phyloP scores from a whole-genome alignment of 768 basidiomycete species.

The Leccinum ochraceum region DNA sequence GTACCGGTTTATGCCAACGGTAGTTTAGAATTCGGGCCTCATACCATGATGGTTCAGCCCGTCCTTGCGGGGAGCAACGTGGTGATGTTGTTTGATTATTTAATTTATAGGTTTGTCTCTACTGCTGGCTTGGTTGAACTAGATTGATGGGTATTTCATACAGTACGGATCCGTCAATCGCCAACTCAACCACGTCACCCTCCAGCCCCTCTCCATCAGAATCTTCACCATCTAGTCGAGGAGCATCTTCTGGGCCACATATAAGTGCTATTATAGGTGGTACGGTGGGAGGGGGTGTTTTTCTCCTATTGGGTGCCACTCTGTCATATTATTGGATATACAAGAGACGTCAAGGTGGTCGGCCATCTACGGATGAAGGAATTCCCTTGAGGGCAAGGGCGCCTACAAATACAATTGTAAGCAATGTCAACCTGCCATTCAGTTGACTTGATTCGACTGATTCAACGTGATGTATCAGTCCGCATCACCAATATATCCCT shows the following conservation, averaged over 20 bases:
- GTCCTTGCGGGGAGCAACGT: background rate
- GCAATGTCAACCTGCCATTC: background rate
- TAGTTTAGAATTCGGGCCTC: conserved; percentile 1
- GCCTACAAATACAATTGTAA: background rate
- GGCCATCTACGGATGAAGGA: background rate
- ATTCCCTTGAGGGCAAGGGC: background rate
- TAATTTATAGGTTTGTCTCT: conserved; percentile 18
- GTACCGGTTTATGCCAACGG: conserved; percentile 16
- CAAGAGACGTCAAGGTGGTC: background rate
- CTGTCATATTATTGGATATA: background rate
- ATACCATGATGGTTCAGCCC: conserved; percentile 14
- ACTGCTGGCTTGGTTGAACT: background rate
- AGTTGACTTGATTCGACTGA: background rate
- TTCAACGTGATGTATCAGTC: background rate
- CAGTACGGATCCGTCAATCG: conserved; percentile 7
- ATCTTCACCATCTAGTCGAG: background rate
- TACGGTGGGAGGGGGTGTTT: background rate
- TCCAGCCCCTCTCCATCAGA: background rate
- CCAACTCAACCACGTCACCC: background rate
- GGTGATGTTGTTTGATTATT: conserved; percentile 21
- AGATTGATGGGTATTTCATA: background rate
- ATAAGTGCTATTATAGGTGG: conserved; percentile 10
- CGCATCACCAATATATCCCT: background rate
- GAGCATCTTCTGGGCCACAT: background rate
- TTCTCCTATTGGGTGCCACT: background rate